phyloP scores from a whole-genome alignment of 2,329 filamentous ascomycete genomes.

The Cladophialophora psammophila region DNA sequence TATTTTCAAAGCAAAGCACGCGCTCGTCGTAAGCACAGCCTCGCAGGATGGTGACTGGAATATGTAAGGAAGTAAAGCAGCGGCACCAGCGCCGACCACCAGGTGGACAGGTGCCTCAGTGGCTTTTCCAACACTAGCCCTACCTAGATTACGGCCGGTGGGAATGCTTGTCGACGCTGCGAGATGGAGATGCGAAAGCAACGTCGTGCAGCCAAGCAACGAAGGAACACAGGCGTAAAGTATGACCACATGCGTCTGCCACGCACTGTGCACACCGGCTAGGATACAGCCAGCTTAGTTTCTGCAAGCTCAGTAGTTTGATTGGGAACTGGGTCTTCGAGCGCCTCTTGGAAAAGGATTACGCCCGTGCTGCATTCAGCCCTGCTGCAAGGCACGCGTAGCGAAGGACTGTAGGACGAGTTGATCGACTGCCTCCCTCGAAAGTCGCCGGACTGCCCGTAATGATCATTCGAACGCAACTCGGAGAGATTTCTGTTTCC shows the following conservation, averaged over 20 bases:
- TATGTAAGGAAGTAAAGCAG: no score
- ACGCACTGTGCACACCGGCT: neutral
- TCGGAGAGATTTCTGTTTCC: neutral
- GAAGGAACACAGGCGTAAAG: neutral
- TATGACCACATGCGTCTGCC: neutral
- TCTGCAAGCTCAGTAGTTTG: no score
- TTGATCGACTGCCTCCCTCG: neutral
- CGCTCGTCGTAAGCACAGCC: no score
- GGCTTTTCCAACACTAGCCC: no score
- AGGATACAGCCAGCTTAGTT: no score
- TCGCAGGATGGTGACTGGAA: no score
- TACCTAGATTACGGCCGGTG: neutral
- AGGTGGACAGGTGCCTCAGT: no score
- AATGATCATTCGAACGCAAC: neutral
- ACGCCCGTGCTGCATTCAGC: conserved; percentile 6
- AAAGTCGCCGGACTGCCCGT: neutral
- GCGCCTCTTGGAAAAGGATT: neutral
- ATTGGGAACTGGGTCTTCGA: neutral
- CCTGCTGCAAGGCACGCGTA: conserved; percentile 27
- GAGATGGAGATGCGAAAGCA: neutral
- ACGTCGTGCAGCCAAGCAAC: neutral
- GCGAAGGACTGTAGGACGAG: neutral
- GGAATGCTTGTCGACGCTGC: neutral
- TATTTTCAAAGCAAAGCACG: no score
- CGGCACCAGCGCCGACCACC: no score